Evolutionary conservation across 768 basidiomycete species (phyloP).

Genomic region (Phlebiopsis gigantea): DNA sequence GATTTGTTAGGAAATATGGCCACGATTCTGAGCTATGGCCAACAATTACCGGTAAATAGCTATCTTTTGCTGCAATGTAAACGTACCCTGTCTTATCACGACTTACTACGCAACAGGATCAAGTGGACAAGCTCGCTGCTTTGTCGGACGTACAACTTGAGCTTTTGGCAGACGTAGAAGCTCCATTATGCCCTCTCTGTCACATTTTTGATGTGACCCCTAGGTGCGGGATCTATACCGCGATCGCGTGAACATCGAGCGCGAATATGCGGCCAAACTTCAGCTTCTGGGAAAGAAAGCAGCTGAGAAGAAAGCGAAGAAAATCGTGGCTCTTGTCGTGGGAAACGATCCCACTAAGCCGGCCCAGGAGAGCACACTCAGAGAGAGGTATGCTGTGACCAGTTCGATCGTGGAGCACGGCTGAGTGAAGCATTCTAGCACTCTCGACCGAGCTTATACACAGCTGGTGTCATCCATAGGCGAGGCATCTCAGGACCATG

Average conservation of each 20-base stretch:
- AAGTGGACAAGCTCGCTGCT: constrained; percentile 57
- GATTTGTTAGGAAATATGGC: constrained; percentile 7
- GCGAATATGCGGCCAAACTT: constrained; percentile 73
- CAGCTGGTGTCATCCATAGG: constrained; percentile 59
- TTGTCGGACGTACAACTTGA: constrained; percentile 63
- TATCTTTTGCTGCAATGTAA: constrained; percentile 4
- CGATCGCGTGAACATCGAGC: constrained; percentile 63
- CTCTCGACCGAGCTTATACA: constrained; percentile 66
- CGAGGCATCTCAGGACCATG: constrained; percentile 63
- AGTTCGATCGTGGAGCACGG: background rate
- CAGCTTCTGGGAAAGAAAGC: constrained; percentile 62
- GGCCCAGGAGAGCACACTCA: constrained; percentile 46
- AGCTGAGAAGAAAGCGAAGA: constrained; percentile 64
- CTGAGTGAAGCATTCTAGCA: constrained; percentile 37
- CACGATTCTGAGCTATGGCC: constrained; percentile 40
- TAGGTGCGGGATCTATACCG: constrained; percentile 72
- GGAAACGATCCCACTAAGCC: constrained; percentile 65
- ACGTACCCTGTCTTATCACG: constrained; percentile 9
- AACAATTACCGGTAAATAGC: constrained; percentile 45
- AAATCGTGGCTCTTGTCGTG: constrained; percentile 47
- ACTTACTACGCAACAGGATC: constrained; percentile 54
- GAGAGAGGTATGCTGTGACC: constrained; percentile 43
- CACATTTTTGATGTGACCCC: background rate
- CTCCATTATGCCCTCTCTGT: background rate
- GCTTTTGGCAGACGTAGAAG: constrained; percentile 56